phyloP scores from a whole-genome alignment of 2,329 filamentous ascomycete genomes.

The Zymoseptoria tritici region DNA sequence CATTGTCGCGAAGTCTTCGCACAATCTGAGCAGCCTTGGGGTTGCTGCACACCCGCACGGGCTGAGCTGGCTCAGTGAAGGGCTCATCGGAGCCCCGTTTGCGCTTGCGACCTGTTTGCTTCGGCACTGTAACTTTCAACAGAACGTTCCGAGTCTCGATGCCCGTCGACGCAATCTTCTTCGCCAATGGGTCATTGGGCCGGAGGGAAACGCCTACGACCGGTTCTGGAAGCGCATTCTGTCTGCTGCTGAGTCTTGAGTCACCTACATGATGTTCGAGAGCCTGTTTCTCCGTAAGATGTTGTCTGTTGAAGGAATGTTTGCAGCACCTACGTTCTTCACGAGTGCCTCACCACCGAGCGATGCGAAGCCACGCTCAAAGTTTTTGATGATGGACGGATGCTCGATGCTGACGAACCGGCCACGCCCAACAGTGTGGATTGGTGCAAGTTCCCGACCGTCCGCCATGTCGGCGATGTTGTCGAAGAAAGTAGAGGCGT shows the following conservation, averaged over 20 bases:
- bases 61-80: constrained; percentile 12
- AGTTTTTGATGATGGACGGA: constrained; percentile 57
- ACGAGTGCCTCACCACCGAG: constrained; percentile 51
- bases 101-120: constrained; percentile 75
- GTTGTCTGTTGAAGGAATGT: not conserved
- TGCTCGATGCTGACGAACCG: constrained; percentile 58
- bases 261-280: constrained; percentile 28
- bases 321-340: constrained; percentile 39
- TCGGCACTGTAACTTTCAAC: constrained; percentile 79
- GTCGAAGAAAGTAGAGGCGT: not conserved
- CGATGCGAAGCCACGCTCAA: constrained; percentile 57
- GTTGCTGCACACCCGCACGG: constrained; percentile 6
- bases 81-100: constrained; percentile 68
- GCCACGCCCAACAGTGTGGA: constrained; percentile 45
- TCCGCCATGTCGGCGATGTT: not conserved
- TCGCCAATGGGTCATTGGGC: constrained; percentile 70
- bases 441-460: constrained; percentile 16
- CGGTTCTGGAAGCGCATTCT: constrained; percentile 31
- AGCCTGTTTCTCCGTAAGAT: constrained; percentile 18
- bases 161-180: constrained; percentile 69
- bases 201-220: constrained; percentile 65
- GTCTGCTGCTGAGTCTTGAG: constrained; percentile 20
- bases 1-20: constrained; percentile 25
- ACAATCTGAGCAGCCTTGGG: constrained; percentile 25
- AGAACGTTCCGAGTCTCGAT: constrained; percentile 74